These are phyloP conservation scores for Aspergillus japonicus DNA, from an alignment of 2,329 filamentous ascomycete genomes.

Conservation along the genomic window DNA sequence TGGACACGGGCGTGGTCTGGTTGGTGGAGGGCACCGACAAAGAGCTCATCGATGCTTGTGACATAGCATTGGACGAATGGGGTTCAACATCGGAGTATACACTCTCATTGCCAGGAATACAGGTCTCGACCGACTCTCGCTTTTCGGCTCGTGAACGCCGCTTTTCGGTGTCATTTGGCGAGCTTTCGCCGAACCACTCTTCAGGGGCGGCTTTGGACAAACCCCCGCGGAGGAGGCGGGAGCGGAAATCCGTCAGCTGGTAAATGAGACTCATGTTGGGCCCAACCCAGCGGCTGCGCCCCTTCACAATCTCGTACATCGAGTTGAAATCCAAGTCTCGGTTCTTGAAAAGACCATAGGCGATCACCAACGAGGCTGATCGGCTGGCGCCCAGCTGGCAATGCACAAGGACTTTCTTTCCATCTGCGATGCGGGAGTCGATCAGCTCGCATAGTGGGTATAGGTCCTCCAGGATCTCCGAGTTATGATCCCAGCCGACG, in stretches of 20 bases:
- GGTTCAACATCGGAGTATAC: constrained; percentile 15
- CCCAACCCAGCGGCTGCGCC: constrained; percentile 64
- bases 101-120: constrained; percentile 10
- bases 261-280: constrained; percentile 70
- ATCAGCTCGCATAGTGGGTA: constrained; percentile 60
- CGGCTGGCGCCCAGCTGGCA: constrained; percentile 66
- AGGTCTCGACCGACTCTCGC: constrained; percentile 3
- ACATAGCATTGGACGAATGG: constrained; percentile 20
- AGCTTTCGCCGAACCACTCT: constrained; percentile 36
- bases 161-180: constrained; percentile 31
- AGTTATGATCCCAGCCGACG: constrained; percentile 67
- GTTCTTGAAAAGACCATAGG: constrained; percentile 65
- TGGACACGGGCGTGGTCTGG: constrained; percentile 26
- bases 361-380: constrained; percentile 65
- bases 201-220: constrained; percentile 32
- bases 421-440: constrained; percentile 56
- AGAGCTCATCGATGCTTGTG: constrained; percentile 26
- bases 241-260: constrained; percentile 64
- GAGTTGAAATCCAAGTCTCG: constrained; percentile 62
- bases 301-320: constrained; percentile 64
- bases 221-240: constrained; percentile 36
- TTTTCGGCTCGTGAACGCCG: constrained; percentile 26
- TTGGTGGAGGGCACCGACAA: constrained; percentile 27
- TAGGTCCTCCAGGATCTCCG: constrained; percentile 64
- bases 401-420: constrained; percentile 62